Evolutionary conservation across 2,329 filamentous ascomycete genomes (phyloP).

Genomic region (Venturia nashicola): DNA sequence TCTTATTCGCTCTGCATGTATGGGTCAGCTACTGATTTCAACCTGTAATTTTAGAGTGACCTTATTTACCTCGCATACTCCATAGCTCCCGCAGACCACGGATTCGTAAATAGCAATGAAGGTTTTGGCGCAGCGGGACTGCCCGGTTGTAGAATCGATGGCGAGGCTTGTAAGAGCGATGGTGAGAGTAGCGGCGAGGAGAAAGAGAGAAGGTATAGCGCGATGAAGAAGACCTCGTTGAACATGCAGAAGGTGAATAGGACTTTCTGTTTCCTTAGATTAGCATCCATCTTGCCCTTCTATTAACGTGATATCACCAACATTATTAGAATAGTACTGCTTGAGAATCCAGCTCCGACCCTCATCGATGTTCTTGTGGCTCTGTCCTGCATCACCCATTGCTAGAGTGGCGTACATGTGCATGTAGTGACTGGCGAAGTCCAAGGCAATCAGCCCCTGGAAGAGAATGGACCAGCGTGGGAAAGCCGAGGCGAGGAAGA

Average conservation of each 20-base stretch:
- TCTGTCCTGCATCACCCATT: conserved; percentile 66
- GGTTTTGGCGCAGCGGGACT: conserved; percentile 58
- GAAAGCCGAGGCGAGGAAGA: conserved; percentile 90
- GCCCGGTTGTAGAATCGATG: conserved; percentile 43
- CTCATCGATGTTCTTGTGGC: conserved; percentile 91
- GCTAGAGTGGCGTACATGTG: conserved; percentile 95
- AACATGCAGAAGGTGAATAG: conserved; percentile 81
- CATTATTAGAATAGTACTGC: conserved; percentile 95
- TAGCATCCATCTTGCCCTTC: neutral
- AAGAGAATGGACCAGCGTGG: conserved; percentile 90
- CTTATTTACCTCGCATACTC: conserved; percentile 58
- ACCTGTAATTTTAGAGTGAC: neutral
- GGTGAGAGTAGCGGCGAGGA: conserved; percentile 82
- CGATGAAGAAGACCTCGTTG: conserved; percentile 97
- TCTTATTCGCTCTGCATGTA: conserved; percentile 61
- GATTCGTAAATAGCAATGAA: conserved; percentile 68
- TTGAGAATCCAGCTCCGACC: conserved; percentile 81
- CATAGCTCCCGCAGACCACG: conserved; percentile 83
- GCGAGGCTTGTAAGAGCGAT: conserved; percentile 55
- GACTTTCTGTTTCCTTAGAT: conserved; percentile 49
- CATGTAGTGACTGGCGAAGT: conserved; percentile 94
- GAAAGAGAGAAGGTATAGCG: conserved; percentile 94
- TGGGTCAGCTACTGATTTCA: neutral
- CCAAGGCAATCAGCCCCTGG: conserved; percentile 82
- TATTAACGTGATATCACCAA: conserved; percentile 31